phyloP scores from a whole-genome alignment of 2,329 filamentous ascomycete species.

The Pseudocercospora ulei region DNA sequence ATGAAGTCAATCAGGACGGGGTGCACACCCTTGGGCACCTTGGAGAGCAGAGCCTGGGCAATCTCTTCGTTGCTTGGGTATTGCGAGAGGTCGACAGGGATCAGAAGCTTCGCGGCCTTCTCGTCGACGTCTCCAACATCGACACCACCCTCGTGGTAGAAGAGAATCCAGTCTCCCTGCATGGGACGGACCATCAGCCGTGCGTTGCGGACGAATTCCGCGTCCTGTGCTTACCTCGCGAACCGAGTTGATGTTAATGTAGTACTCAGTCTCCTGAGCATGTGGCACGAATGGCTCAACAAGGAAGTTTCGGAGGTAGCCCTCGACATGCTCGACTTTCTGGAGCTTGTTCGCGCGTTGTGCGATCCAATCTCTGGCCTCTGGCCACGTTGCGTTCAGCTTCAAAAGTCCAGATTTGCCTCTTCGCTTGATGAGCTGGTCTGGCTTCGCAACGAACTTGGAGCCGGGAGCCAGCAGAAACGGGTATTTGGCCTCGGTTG shows the following conservation, averaged over 20 bases:
- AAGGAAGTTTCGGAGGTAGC: constrained; percentile 85
- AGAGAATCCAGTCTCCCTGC: constrained; percentile 99
- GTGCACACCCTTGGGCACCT: constrained; percentile 90
- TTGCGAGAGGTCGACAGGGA: constrained; percentile 86
- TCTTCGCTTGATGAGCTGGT: constrained; percentile 99
- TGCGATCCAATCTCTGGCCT: constrained; percentile 88
- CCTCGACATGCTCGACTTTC: constrained; percentile 83
- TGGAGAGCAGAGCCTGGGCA: constrained; percentile 71
- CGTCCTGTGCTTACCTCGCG: constrained; percentile 87
- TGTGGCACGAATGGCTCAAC: constrained; percentile 98
- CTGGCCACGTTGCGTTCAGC: constrained; percentile 93
- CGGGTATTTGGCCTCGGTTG: constrained; percentile 92
- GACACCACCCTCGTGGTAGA: constrained; percentile 98
- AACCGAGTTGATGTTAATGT: constrained; percentile 99
- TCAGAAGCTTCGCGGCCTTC: constrained; percentile 96
- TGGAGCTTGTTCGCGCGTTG: constrained; percentile 84
- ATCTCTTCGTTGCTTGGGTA: constrained; percentile 96
- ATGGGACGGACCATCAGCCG: no score
- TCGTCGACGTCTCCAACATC: constrained; percentile 98
- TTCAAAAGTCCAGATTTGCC: constrained; percentile 96
- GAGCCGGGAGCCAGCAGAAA: constrained; percentile 76
- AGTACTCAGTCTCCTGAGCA: constrained; percentile 91
- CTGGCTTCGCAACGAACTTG: constrained; percentile 97
- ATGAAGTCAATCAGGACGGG: constrained; percentile 99
- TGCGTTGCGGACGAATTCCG: not conserved